A percentile compares a stretch with the other conserved stretches of the same genome.
phyloP scores from a whole-genome alignment of 108 stramenopile genomes.

The Epithemia pelagica region DNA sequence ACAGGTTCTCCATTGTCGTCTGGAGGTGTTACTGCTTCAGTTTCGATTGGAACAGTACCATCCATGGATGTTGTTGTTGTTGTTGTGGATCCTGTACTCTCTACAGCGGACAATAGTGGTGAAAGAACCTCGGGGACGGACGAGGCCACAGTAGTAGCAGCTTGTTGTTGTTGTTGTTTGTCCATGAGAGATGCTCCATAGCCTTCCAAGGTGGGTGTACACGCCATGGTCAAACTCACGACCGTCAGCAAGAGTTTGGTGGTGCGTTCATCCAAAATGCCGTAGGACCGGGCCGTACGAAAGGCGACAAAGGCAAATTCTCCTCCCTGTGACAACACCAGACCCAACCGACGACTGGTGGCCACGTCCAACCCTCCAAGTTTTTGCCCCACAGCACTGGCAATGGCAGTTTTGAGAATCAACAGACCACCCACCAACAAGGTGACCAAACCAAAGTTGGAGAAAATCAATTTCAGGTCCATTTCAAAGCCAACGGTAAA shows the following conservation, averaged over 20 bases:
- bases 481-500: conserved; percentile 94
- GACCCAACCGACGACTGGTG: conserved; percentile 71
- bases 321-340: conserved; percentile 86
- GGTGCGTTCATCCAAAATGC: conserved; percentile 60
- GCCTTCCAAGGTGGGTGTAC: conserved; percentile 82
- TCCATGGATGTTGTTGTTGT: no score
- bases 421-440: conserved; percentile 68
- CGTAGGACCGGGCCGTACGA: conserved; percentile 78
- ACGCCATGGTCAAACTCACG: conserved; percentile 88
- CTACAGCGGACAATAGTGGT: no score
- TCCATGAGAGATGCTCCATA: conserved; percentile 31
- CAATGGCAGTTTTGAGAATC: conserved; percentile 68
- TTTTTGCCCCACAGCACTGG: conserved; percentile 39
- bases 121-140: no score
- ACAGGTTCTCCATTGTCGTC: no score
- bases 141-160: no score
- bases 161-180: no score
- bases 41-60: no score
- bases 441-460: conserved; percentile 51
- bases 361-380: conserved; percentile 66
- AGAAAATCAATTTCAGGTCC: conserved; percentile 65
- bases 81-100: no score
- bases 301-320: conserved; percentile 95
- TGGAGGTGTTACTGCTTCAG: no score
- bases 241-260: conserved; percentile 85